Percentiles rank a stretch among this genome's conserved stretches.
Conservation (phyloP, 2,329 filamentous ascomycete species). For the Monosporascus ibericus region DNA sequence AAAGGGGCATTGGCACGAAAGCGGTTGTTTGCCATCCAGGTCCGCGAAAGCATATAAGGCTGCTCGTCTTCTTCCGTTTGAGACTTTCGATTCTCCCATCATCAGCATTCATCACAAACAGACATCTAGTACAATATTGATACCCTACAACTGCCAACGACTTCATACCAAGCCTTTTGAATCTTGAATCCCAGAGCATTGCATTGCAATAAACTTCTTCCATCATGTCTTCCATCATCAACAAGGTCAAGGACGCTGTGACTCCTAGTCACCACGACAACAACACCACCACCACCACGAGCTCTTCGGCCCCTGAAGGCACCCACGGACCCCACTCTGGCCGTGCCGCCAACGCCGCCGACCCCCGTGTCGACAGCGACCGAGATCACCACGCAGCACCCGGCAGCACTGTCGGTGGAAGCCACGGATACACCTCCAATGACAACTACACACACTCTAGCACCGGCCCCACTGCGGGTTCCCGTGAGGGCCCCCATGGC, state of each 20-base stretch:
- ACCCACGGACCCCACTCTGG: slow-evolving; percentile 24
- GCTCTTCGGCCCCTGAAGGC: slow-evolving; percentile 18
- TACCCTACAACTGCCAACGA: background rate
- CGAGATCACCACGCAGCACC: slow-evolving; percentile 25
- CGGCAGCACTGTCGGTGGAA: slow-evolving; percentile 15
- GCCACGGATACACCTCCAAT: slow-evolving; percentile 14
- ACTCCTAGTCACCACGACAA: slow-evolving; percentile 35
- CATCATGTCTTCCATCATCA: slow-evolving; percentile 52
- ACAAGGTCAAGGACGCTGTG: slow-evolving; percentile 55
- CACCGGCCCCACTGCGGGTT: slow-evolving; percentile 31
- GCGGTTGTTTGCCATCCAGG: background rate
- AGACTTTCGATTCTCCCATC: background rate
- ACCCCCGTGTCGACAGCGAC: slow-evolving; percentile 29
- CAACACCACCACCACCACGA: slow-evolving; percentile 19
- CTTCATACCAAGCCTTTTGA: background rate
- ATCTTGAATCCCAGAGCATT: background rate
- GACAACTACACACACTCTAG: slow-evolving; percentile 21
- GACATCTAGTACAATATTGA: background rate
- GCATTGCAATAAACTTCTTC: too few relatives aligned
- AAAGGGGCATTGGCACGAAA: background rate
- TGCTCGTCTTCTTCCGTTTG: background rate
- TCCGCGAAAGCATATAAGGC: background rate
- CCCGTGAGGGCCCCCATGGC: slow-evolving; percentile 36
- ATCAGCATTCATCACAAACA: background rate
- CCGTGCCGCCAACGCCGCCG: slow-evolving; percentile 22